phyloP scores from a whole-genome alignment of 495 filamentous ascomycete genomes.

The Penicillium canariense region DNA sequence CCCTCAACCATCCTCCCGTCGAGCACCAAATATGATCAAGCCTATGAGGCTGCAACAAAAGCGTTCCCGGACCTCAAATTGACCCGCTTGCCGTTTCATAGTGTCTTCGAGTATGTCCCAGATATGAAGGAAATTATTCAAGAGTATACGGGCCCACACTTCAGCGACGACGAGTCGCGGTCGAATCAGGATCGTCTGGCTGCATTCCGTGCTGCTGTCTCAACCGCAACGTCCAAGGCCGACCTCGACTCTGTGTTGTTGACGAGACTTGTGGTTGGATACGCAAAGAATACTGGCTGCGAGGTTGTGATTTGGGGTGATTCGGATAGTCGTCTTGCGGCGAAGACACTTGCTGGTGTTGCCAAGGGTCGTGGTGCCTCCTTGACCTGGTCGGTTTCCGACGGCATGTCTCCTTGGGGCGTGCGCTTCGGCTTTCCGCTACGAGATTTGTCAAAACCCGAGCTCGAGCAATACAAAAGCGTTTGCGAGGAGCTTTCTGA shows the following conservation, averaged over 20 bases:
- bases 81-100: conserved; percentile 53
- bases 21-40: conserved; percentile 22
- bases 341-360: conserved; percentile 79
- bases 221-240: conserved; percentile 67
- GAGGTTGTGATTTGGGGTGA: conserved; percentile 76
- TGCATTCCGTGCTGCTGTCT: conserved; percentile 53
- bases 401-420: conserved; percentile 64
- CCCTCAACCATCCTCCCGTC: conserved; percentile 40
- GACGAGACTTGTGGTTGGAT: conserved; percentile 64
- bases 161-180: conserved; percentile 28
- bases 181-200: conserved; percentile 47
- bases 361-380: conserved; percentile 87
- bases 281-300: conserved; percentile 58
- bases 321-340: conserved; percentile 82
- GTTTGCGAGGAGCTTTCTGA: conserved; percentile 51
- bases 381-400: conserved; percentile 75
- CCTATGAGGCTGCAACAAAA: conserved; percentile 38
- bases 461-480: conserved; percentile 63
- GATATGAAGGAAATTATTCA: conserved; percentile 30
- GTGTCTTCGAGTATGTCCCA: conserved; percentile 47
- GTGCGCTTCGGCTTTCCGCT: conserved; percentile 66
- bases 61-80: conserved; percentile 61
- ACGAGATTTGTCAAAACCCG: conserved; percentile 77
- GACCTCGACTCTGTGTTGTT: conserved; percentile 71
- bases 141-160: conserved; percentile 26